Evolutionary conservation across 331 rosid species (phyloP), one percentile per base, ranked within the genome.

Genomic region (Rhamnella rubrinervis): DNA sequence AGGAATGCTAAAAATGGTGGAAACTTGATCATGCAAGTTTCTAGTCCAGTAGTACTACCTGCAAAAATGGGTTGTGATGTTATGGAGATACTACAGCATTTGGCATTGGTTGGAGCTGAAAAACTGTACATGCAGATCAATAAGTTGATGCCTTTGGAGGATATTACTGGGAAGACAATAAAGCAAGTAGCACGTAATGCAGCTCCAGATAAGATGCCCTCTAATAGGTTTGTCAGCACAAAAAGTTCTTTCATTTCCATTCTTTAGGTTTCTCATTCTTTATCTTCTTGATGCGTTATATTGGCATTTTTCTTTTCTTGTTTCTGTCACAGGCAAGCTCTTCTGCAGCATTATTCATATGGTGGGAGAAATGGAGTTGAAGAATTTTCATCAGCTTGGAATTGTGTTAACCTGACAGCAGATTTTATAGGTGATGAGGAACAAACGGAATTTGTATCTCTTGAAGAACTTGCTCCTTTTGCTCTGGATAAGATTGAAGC

Each of bases 121-220:
- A 79, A 77, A 58, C 61, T 91, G 61, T 55, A 65, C 10, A 40
- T 62, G 35, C 72, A 82, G 75, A 68, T 80, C 38, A 52, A 52
- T 67, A 77, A 71, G 61, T 73, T 85, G 71, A 77, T 83, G 84
- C 88, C 90, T 60, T 80, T 85, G 83, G 86, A 82, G 49, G 91
- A 87, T 78, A 77, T 88, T 67, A 83, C 83, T 0, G 97, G 97
- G 49, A 88, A 86, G 76, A 88, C 89, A 67, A 76, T 91, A 52
- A 80, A 73, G 52, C 71, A 82, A 38, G 67, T 85, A 63, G 63
- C 64, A 35, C 18, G 7, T 17, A 77, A 80, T 56, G 80, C 78
- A 47, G 65, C 53, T 49, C 67, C 74, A n/a, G 47, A 74, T 65
- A 51, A 2, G 47, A 60, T 26, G 21, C 55, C 49, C 21, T 60